phyloP scores from a whole-genome alignment of 163 green algal genomes.

The Prototheca stagnorum region DNA sequence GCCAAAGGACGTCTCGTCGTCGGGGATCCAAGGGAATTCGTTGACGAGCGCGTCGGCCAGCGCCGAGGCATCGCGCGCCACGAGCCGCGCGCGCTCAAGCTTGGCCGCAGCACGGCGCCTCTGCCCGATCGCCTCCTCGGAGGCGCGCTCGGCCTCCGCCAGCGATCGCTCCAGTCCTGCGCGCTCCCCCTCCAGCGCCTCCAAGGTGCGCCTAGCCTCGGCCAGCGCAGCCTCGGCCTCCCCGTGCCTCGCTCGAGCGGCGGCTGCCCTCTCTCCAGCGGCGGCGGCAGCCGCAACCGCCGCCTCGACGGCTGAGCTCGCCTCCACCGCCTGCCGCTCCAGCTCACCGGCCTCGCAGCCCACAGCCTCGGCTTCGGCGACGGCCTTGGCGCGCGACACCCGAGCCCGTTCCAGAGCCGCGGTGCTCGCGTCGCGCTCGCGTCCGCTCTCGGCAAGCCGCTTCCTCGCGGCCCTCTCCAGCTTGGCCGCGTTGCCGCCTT shows the following conservation, averaged over 20 bases:
- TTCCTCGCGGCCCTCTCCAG: background rate
- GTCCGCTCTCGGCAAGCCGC: no score
- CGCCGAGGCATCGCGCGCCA: no score
- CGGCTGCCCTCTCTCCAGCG: no score
- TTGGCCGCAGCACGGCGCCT: conserved; percentile 6
- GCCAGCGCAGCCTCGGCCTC: conserved; percentile 24
- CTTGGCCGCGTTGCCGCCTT: conserved; percentile 24
- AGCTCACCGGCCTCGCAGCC: conserved; percentile 31
- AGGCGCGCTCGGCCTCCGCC: conserved; percentile 11
- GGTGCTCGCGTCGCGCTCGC: no score
- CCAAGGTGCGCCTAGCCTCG: conserved; percentile 19
- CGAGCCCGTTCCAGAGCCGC: no score
- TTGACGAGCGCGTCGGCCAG: no score
- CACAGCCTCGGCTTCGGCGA: conserved; percentile 34
- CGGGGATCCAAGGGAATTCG: conserved; percentile 58
- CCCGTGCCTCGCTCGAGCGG: no score
- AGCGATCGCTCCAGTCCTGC: conserved; percentile 25
- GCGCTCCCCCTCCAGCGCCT: conserved; percentile 32
- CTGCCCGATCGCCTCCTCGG: conserved; percentile 19
- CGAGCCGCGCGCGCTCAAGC: no score
- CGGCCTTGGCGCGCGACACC: conserved; percentile 32
- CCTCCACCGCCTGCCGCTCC: no score
- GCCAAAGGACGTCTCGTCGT: conserved; percentile 58
- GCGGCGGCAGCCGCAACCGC: no score
- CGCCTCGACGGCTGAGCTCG: no score